These are phyloP conservation scores for Phaseolus coccineus DNA, from an alignment of 331 rosid genomes.

Conservation along the genomic window DNA sequence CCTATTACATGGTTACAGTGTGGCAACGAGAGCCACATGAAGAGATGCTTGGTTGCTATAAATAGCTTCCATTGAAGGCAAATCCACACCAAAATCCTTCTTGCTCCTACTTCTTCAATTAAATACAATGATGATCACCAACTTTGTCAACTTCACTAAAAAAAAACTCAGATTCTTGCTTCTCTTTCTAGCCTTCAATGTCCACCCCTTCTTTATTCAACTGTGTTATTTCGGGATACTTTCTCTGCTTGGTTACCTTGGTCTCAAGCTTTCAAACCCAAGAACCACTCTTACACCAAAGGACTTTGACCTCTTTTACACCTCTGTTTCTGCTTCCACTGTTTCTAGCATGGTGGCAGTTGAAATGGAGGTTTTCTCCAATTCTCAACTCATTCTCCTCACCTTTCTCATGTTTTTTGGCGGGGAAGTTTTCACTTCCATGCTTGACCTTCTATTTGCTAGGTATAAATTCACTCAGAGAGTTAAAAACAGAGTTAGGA, in stretches of 20 bases:
- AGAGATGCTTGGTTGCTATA: neutral
- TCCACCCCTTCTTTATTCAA: constrained; percentile 2
- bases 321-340: constrained; percentile 72
- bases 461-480: constrained; percentile 15
- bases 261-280: constrained; percentile 50
- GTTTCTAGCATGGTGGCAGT: constrained; percentile 71
- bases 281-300: constrained; percentile 32
- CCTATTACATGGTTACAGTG: neutral
- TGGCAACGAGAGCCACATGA: neutral
- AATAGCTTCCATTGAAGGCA: neutral
- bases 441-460: constrained; percentile 48
- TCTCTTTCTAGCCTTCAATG: neutral
- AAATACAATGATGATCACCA: neutral
- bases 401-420: constrained; percentile 71
- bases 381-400: constrained; percentile 66
- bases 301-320: constrained; percentile 61
- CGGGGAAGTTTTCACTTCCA: constrained; percentile 72
- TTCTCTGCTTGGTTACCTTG: neutral
- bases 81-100: neutral
- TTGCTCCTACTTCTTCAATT: neutral
- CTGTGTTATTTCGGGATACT: neutral
- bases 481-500: neutral
- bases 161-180: neutral
- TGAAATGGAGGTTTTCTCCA: constrained; percentile 75
- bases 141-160: neutral